Base-by-base conservation (phyloP, 257 asterid species). In the Solanum virginianum region DNA sequence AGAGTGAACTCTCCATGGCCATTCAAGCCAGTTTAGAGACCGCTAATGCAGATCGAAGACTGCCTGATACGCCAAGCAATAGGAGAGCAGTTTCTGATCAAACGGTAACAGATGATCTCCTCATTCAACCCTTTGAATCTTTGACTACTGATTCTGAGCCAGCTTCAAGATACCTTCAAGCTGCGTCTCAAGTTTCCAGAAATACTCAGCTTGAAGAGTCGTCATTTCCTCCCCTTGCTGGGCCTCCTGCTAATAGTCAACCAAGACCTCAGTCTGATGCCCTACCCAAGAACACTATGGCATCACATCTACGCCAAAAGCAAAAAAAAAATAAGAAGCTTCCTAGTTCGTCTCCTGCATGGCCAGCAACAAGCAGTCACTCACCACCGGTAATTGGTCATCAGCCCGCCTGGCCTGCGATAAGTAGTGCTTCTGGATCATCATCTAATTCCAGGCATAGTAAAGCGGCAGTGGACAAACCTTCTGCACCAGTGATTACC, bases 21-120 rank as follows among this genome's bases (percentile, higher is more conserved):
- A 97, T 97, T 90, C 94, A 93, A 89, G 98, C 95, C 87, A 94
- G 98, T 89, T 90, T 95, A 65, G 97, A 90, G 84, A 86, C 93
- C 5, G 89, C 89, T 55, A 89, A 85, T 87, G 79, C 72, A 26
- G 90, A 88, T 75, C 83, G 75, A 11, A 86, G 89, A 83, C 54
- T 39, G 54, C 83, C 83, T 85, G 90, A 85, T 43, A 55, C 87
- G 59, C 68, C 94, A 59, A 82, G 80, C 85, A 65, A 81, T 65
- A 90, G 85, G 72, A 90, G 84, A 65, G 80, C 83, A 57, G 88
- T 59, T 14, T 63, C 88, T 83, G 93, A 89, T 88, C 91, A 66
- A 22, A 87, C 74, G 36, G 94, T 88, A 85, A 65, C 72, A 54
- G 26, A 83, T 72, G 97, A 92, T 57, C 86, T 95, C n/a, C 94